These are phyloP conservation scores for Luffa acutangula DNA, from an alignment of 306 rosid genomes.

Conservation along the genomic window DNA sequence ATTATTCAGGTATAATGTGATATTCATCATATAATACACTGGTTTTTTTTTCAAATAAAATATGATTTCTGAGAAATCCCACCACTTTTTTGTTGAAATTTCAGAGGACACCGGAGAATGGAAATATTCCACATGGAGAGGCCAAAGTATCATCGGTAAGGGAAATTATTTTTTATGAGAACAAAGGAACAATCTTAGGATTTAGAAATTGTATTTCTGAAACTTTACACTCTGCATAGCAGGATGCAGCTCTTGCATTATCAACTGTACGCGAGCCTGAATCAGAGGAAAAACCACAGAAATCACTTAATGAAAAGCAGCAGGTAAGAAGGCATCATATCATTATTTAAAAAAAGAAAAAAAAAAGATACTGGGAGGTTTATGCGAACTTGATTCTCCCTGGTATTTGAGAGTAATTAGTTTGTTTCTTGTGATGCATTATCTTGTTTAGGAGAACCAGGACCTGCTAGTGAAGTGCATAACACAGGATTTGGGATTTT, in stretches of 20 bases:
- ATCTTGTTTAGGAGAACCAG: conserved; percentile 84
- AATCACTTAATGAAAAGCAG: conserved; percentile 96
- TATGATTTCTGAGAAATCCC: conserved; percentile 4
- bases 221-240: conserved; percentile 9
- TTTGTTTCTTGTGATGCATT: conserved; percentile 14
- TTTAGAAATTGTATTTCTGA: background rate
- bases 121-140: conserved; percentile 69
- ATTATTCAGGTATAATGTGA: conserved; percentile 66
- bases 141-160: conserved; percentile 54
- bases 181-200: background rate
- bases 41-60: conserved; percentile 1
- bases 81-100: conserved; percentile 16
- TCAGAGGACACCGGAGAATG: conserved; percentile 97
- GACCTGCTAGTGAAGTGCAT: conserved; percentile 76
- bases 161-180: background rate
- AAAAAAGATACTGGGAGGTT: conserved; percentile 9
- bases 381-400: conserved; percentile 12
- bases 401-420: conserved; percentile 12
- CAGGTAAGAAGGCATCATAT: conserved; percentile 48
- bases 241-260: conserved; percentile 73
- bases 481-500: conserved; percentile 94
- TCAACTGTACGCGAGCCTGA: conserved; percentile 89
- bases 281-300: conserved; percentile 97
- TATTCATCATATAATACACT: conserved; percentile 10
- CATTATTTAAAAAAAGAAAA: background rate